These are phyloP conservation scores for Zygosaccharomyces gambellarensis DNA, from an alignment of 805 yeast genomes.

Conservation along the genomic window DNA sequence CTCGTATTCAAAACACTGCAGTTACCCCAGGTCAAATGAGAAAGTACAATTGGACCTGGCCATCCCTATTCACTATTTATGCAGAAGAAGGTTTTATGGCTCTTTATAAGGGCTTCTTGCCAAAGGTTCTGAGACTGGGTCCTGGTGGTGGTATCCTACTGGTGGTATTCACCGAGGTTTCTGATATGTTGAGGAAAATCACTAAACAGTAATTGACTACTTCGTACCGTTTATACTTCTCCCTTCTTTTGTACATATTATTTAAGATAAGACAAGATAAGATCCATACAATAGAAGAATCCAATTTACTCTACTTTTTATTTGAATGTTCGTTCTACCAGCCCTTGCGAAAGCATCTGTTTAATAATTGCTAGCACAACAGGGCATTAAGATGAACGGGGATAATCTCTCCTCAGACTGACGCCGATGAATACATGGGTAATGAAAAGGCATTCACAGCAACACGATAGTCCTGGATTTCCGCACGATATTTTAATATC, in stretches of 20 bases:
- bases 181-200: constrained; percentile 78
- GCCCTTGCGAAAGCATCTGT: constrained; percentile 45
- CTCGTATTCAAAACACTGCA: constrained; percentile 81
- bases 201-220: constrained; percentile 15
- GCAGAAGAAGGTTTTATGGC: constrained; percentile 88
- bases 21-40: constrained; percentile 67
- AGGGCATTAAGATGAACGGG: constrained; percentile 66
- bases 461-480: constrained; percentile 76
- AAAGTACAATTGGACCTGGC: constrained; percentile 89
- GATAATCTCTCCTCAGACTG: constrained; percentile 49
- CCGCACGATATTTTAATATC: constrained; percentile 51
- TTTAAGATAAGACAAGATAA: neutral
- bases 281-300: neutral
- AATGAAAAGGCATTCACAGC: constrained; percentile 35
- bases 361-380: constrained; percentile 34
- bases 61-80: constrained; percentile 66
- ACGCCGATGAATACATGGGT: neutral
- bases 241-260: neutral
- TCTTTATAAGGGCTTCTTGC: constrained; percentile 91
- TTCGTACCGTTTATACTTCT: neutral
- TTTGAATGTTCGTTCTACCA: constrained; percentile 57
- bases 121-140: constrained; percentile 94
- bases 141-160: constrained; percentile 99
- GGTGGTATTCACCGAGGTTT: constrained; percentile 91
- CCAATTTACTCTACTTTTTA: neutral